These are phyloP conservation scores for Amorphotheca resinae DNA, from an alignment of 495 filamentous ascomycete species.

Conservation along the genomic window DNA sequence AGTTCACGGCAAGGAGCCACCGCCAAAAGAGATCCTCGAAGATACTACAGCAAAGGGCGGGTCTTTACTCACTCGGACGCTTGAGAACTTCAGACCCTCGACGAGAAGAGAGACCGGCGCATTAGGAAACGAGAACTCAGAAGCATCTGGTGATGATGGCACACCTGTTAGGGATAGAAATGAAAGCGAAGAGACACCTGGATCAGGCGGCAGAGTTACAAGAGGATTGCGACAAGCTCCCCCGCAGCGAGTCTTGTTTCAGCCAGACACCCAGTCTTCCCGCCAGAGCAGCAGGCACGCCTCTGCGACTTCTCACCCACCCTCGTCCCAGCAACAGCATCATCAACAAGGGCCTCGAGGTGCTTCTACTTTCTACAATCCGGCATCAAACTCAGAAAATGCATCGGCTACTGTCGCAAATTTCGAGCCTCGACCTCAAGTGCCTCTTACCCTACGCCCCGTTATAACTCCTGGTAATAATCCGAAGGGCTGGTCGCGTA, in stretches of 20 bases:
- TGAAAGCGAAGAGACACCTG: constrained; percentile 44
- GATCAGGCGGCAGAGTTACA: constrained; percentile 44
- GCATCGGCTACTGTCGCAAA: constrained; percentile 38
- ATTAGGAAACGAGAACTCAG: constrained; percentile 30
- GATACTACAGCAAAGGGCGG: constrained; percentile 63
- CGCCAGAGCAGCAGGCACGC: constrained; percentile 46
- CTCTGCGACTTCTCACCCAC: constrained; percentile 26
- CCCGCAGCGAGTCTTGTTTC: constrained; percentile 68
- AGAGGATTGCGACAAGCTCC: constrained; percentile 67
- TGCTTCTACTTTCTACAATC: constrained; percentile 21
- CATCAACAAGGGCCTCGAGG: constrained; percentile 12
- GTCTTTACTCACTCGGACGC: constrained; percentile 58
- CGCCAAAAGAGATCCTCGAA: constrained; percentile 72
- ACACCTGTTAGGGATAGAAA: constrained; percentile 53
- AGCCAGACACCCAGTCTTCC: constrained; percentile 53
- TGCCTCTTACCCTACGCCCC: constrained; percentile 49
- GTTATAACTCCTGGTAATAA: constrained; percentile 60
- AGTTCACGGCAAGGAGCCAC: constrained; percentile 60
- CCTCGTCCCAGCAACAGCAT: constrained; percentile 19
- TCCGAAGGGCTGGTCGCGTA: constrained; percentile 43
- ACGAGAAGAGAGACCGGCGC: constrained; percentile 19
- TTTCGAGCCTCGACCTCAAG: constrained; percentile 45
- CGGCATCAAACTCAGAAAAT: constrained; percentile 26
- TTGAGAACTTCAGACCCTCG: constrained; percentile 52
- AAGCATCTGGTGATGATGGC: constrained; percentile 43